Base-by-base conservation (phyloP, 768 basidiomycete genomes). In the Lactarius hengduanensis region DNA sequence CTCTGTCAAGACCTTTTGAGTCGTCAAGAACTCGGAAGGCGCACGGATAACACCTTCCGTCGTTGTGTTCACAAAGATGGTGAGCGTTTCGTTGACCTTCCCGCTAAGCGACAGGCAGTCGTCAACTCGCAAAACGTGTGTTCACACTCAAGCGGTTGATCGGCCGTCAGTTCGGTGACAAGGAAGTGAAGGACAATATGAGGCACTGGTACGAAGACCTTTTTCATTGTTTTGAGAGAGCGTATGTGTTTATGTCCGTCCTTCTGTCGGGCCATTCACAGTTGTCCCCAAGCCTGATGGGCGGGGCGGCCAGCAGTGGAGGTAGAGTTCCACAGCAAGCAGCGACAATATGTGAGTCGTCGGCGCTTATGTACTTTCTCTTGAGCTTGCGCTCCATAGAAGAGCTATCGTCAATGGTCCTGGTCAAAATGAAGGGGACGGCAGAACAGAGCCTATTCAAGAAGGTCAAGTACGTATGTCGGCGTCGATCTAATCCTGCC, bases 21-120 rank as follows among this genome's bases (percentile, higher is more conserved):
- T 98, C 70, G 90, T 98, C 71, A 96, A 98, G 80, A 98, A 98
- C 81, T 82, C 96, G 6, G 96, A 98, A 81, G 96, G 97, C 82
- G 92, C 91, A 64, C 88, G 96, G 71, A 98, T 96, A 69, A 99
- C 97, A 18, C 97, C 97, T 2, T 99, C 97, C 45, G 94, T 98
- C 64, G 94, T 98, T 71, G 96, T 96, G 45, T 99, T 99, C 84
- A 94, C 97, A 63, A 97, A 98, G 78, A 97, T 73, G 94, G 94
- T 63, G 97, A 99, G 77, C 94, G 96, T 65, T 83, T 98, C 36
- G 90, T 97, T 66, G 96, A 96, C 78, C 86, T 97, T 53, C 96
- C 96, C 28, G 97, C 96, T 16, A 96, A 98, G 79, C 92, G 96
- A 57, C 96, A 98, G 77, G 95, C 94, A 1, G 93, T 97, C 57